Conservation (phyloP, 1,284 basidiomycete species). For the Singerocomus inundabilis region DNA sequence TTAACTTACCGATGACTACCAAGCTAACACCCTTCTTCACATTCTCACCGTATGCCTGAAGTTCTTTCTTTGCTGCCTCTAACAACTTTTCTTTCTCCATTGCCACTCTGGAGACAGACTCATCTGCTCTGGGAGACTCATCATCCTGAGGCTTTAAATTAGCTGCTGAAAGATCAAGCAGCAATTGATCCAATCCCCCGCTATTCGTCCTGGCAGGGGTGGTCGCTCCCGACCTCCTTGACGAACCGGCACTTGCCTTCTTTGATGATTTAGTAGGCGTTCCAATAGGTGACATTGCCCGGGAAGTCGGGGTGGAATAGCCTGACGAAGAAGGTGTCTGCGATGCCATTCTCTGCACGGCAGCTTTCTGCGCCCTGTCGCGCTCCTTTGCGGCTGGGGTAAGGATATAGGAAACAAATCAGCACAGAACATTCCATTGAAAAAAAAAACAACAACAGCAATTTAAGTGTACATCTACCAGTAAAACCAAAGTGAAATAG, state of each 20-base stretch:
- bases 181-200: conserved; percentile 47
- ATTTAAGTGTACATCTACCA: conserved; percentile 40
- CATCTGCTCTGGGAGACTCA: conserved; percentile 42
- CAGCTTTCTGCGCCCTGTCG: conserved; percentile 65
- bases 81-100: conserved; percentile 84
- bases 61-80: conserved; percentile 67
- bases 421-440: conserved; percentile 41
- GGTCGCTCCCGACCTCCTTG: conserved; percentile 29
- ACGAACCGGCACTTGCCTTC: conserved; percentile 40
- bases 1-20: conserved; percentile 86
- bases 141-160: conserved; percentile 59
- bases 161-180: conserved; percentile 72
- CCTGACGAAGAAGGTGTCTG: conserved; percentile 35
- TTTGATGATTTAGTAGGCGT: conserved; percentile 30
- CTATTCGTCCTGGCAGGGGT: conserved; percentile 25
- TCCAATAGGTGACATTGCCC: conserved; percentile 43
- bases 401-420: conserved; percentile 40
- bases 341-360: conserved; percentile 44
- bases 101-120: conserved; percentile 61
- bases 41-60: conserved; percentile 52
- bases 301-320: conserved; percentile 38
- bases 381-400: conserved; percentile 69
- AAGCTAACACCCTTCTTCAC: conserved; percentile 78
- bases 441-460: conserved; percentile 34
- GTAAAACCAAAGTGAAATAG: conserved; percentile 34